A percentile compares a stretch with the other conserved stretches of the same genome.
phyloP scores from a whole-genome alignment of 805 yeast species.

The Ogataea wickerhamii region DNA sequence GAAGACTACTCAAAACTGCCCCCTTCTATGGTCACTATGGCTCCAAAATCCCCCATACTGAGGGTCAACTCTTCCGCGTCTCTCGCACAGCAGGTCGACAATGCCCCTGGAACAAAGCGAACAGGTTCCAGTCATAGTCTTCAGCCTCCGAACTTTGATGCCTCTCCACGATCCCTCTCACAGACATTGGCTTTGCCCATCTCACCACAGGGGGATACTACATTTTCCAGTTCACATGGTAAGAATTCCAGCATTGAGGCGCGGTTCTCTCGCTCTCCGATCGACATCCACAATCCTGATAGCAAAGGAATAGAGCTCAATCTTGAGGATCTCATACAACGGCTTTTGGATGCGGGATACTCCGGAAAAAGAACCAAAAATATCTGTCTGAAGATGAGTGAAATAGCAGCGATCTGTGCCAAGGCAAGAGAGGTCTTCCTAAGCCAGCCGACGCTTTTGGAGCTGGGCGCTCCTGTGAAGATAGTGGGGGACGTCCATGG shows the following conservation, averaged over 20 bases:
- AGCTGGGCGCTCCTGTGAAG: conserved; percentile 81
- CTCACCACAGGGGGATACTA: background rate
- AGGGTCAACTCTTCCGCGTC: conserved; percentile 32
- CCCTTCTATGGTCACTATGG: conserved; percentile 33
- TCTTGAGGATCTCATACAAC: conserved; percentile 85
- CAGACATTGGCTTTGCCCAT: background rate
- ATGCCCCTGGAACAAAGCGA: conserved; percentile 4
- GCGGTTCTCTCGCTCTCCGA: conserved; percentile 19
- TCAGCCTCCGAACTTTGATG: conserved; percentile 7
- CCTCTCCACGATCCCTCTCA: background rate
- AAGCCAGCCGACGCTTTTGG: conserved; percentile 85
- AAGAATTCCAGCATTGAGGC: background rate
- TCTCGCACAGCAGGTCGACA: conserved; percentile 13
- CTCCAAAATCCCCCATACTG: conserved; percentile 33
- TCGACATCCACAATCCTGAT: conserved; percentile 10
- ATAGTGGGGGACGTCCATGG: conserved; percentile 96
- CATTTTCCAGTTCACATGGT: background rate
- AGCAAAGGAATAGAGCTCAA: conserved; percentile 10
- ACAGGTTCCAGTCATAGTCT: conserved; percentile 10
- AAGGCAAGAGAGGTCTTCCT: conserved; percentile 86
- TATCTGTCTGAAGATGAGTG: conserved; percentile 85
- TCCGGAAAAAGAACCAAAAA: conserved; percentile 89
- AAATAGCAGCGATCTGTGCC: conserved; percentile 81
- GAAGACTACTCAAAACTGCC: conserved; percentile 23
- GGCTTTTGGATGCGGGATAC: conserved; percentile 92